Evolutionary conservation across 352 stramenopile genomes (phyloP), one percentile per base, ranked within the genome.

Genomic region (Elongisporangium prolatum): DNA sequence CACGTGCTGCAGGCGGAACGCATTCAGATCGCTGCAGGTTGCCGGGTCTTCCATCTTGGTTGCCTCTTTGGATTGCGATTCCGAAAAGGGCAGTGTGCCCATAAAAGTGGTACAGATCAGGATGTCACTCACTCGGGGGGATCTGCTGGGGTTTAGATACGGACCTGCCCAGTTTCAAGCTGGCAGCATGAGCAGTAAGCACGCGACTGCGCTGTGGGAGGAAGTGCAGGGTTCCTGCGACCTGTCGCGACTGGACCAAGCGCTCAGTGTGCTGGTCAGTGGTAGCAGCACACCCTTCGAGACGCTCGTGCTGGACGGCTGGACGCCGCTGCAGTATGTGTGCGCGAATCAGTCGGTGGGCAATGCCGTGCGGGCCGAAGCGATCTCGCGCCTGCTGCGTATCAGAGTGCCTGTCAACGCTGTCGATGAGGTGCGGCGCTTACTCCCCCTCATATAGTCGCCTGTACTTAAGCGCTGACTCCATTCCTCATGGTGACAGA

Each of bases 271-370:
- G 51, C 61, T 75, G 9, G 55, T 52, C 6, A 44, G 1, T 16
- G 24, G 28, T 1, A 44, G 11, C 17, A 21, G 28, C 18, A 48
- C 61, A 0, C 47, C 13, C 18, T 68, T 71, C 11, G 24, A 25
- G 10, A 59, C 51, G 10, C 52, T 67, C 2, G 7, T 72, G 63
- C 61, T 88, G 38, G 85, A 95, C 53, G 81, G 81, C 38, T 95
- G 85, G 85, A 85, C 81, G 22, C 81, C 81, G 54, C 72, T 95
- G 56, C 85, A 93, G 49, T 95, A 81, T 47, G 54, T 77, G 21
- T 83, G 81, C 37, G 81, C 91, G 40, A 93, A 92, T 54, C 76
- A 76, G 38, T 61, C 60, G 4, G 65, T 86, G 50, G 62, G 65
- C 17, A 67, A 84, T 49, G 52, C 52, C 24, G 54, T 52, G 9